Conservation (phyloP, 352 stramenopile genomes). For the Pythium oligandrum region DNA sequence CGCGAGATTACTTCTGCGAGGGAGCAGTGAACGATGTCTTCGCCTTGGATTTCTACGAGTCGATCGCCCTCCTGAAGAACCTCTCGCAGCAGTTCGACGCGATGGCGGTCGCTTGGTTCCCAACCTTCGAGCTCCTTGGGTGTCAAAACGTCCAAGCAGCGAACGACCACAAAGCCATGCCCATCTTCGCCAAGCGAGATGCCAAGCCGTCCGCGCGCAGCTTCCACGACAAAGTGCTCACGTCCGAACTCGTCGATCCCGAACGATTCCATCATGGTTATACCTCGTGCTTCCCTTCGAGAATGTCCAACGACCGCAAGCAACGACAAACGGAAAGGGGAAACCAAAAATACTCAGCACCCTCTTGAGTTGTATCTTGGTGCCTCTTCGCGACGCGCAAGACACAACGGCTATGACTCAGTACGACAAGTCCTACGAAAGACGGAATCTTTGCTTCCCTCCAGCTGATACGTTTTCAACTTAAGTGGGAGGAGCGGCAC, state of each 20-base stretch:
- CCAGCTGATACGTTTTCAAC: no score
- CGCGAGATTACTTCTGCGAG: conserved; percentile 38
- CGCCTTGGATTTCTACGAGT: conserved; percentile 41
- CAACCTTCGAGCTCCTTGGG: conserved; percentile 19
- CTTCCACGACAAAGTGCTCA: conserved; percentile 41
- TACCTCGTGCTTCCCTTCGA: no score
- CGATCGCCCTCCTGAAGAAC: conserved; percentile 40
- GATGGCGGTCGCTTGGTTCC: conserved; percentile 28
- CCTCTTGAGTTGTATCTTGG: no score
- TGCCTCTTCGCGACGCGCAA: no score
- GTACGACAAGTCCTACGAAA: no score
- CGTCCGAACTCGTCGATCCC: conserved; percentile 43
- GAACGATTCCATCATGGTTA: conserved; percentile 17
- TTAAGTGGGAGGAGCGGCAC: no score
- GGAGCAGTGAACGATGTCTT: conserved; percentile 37
- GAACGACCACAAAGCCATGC: conserved; percentile 37
- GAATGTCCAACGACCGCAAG: no score
- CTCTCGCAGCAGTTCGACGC: conserved; percentile 26
- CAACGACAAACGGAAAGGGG: no score
- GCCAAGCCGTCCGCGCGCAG: conserved; percentile 40
- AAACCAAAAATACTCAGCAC: no score
- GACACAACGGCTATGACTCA: no score
- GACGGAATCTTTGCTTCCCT: no score
- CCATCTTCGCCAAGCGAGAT: conserved; percentile 51
- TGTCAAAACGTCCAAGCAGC: conserved; percentile 25